Evolutionary conservation across 2,329 filamentous ascomycete species (phyloP).

Genomic region (Colletotrichum lentis): DNA sequence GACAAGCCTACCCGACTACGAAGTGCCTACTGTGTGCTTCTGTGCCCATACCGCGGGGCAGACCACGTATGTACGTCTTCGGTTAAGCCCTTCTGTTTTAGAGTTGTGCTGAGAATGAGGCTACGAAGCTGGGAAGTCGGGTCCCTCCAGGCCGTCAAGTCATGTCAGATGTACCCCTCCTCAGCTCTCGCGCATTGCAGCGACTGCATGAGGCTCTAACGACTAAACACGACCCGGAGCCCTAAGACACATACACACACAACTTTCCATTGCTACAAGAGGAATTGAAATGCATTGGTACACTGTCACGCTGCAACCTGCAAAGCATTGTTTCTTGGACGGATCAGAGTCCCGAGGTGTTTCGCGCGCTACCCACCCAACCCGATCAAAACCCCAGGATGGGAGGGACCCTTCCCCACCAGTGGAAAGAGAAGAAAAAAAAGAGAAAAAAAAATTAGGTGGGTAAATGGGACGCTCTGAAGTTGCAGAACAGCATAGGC

Average conservation of each 20-base stretch:
- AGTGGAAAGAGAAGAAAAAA: conserved; percentile 10
- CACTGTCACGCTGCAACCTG: conserved; percentile 24
- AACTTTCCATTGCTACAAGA: not conserved
- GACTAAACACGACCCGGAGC: conserved; percentile 6
- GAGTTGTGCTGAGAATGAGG: conserved; percentile 28
- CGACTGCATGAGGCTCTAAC: conserved; percentile 6
- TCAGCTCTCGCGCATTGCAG: conserved; percentile 4
- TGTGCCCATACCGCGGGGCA: conserved; percentile 33
- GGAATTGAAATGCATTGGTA: not conserved
- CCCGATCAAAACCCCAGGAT: not conserved
- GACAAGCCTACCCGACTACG: not conserved
- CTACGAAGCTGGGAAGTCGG: conserved; percentile 13
- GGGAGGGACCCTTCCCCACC: conserved; percentile 16
- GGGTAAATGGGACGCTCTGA: not conserved
- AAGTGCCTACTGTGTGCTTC: not conserved
- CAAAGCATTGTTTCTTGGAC: conserved; percentile 13
- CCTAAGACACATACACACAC: conserved; percentile 13
- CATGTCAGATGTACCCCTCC: not conserved
- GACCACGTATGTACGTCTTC: conserved; percentile 17
- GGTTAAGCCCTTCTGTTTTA: conserved; percentile 1
- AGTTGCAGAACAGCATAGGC: not conserved
- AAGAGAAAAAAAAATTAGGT: not conserved
- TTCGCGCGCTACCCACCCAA: not conserved
- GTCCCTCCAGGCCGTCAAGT: not conserved
- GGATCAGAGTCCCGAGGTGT: not conserved